Evolutionary conservation across 441 rosid genomes (phyloP).

Genomic region (Corymbia calophylla): DNA sequence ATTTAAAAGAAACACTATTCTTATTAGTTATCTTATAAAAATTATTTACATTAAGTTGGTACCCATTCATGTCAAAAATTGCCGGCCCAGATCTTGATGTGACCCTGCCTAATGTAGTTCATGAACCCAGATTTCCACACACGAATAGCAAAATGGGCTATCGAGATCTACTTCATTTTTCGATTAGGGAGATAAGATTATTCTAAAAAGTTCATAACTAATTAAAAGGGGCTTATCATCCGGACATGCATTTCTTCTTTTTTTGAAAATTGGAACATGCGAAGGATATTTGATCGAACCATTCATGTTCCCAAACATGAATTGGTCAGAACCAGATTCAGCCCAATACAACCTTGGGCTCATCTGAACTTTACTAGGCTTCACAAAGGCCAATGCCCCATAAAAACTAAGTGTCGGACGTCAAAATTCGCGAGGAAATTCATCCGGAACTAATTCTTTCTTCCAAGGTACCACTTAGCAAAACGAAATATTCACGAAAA

Average conservation of each 20-base stretch:
- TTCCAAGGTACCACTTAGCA: not conserved
- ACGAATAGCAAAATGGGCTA: not conserved
- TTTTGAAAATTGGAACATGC: not conserved
- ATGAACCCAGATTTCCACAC: not conserved
- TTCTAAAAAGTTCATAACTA: not conserved
- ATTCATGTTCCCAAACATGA: not conserved
- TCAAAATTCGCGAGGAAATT: not conserved
- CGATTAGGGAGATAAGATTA: not conserved
- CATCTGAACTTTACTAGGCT: not conserved
- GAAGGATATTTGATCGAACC: not conserved
- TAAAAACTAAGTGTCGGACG: not conserved
- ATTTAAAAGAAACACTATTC: not conserved
- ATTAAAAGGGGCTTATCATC: not conserved
- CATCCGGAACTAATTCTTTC: not conserved
- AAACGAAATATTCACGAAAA: not conserved
- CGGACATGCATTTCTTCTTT: not conserved
- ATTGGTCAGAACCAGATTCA: not conserved
- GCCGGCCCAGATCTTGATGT: fast-evolving
- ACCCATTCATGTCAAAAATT: too few relatives aligned
- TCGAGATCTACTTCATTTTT: not conserved
- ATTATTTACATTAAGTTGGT: not conserved
- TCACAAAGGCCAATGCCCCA: not conserved
- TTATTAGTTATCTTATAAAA: not conserved
- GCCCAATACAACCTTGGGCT: not conserved
- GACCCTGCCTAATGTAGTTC: not conserved